These are phyloP conservation scores for Kwoniella mangroviensis DNA, from an alignment of 768 basidiomycete species.

Conservation along the genomic window DNA sequence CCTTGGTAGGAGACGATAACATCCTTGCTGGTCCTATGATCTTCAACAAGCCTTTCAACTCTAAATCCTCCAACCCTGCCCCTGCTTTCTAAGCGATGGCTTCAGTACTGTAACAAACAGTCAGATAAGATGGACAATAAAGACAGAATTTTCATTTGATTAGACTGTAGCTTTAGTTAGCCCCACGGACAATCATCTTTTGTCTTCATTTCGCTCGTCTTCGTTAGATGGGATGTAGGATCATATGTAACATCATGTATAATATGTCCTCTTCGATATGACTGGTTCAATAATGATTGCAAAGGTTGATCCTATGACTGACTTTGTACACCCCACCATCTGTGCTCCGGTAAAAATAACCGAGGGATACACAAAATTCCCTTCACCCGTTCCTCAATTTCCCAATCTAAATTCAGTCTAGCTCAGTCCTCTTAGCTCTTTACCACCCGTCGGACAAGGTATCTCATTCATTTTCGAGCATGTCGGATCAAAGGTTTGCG, in stretches of 20 bases:
- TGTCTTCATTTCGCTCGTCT: not conserved
- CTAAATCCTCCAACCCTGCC: constrained; percentile 46
- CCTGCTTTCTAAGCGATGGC: constrained; percentile 33
- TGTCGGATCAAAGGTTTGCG: not conserved
- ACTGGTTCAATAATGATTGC: no score
- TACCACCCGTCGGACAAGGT: not conserved
- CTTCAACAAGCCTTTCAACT: constrained; percentile 52
- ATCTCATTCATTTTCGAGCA: not conserved
- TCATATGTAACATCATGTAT: not conserved
- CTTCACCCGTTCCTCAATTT: no score
- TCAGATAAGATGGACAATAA: not conserved
- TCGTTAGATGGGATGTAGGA: not conserved
- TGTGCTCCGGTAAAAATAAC: no score
- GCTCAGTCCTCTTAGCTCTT: not conserved
- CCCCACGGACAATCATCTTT: constrained; percentile 15
- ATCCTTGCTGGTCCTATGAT: constrained; percentile 68
- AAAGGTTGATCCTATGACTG: no score
- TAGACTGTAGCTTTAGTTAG: constrained; percentile 27
- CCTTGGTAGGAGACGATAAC: constrained; percentile 60
- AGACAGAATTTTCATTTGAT: not conserved
- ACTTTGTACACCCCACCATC: no score
- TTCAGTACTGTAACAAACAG: not conserved
- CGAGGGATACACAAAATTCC: no score
- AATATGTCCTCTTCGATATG: not conserved
- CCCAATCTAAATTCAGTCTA: no score